Base-by-base conservation (phyloP, 805 yeast genomes). In the Teunomyces funiuensis region DNA sequence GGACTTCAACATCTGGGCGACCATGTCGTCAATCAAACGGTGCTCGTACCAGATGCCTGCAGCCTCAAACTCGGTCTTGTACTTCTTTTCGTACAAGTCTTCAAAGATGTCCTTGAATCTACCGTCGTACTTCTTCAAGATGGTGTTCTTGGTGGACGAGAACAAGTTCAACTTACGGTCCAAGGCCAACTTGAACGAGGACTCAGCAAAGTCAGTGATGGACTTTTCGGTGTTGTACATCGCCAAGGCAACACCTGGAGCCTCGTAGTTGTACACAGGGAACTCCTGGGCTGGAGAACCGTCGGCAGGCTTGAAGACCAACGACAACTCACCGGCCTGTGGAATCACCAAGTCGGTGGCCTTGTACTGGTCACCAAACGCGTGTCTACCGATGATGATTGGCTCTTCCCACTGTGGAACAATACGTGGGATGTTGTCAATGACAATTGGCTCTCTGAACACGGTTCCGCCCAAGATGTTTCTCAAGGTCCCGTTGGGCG, bases 141-240 rank as follows among this genome's bases (percentile, higher is more conserved):
- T 85, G 45, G 93, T 85, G 71, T 85, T 85, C 59, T 85, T 85
- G 42, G 91, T 85, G 17, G 88, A 80, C 53, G 82, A 65, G 61
- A 74, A 85, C 53, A 85, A 70, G 55, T 83, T 83, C 58, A 83
- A 67, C 41, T 76, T 74, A 55, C 83, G 79, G 51, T 67, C 67
- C 44, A 85, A 61, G 6, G 93, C 93, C 69, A 83, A 70, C 61
- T 82, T 79, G 73, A 85, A 85, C 5, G 90, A 84, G 13, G 89
- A 76, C 52, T 84, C 87, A 36, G 91, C 93, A 65, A 85, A 85
- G 4, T 85, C 91, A 37, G 63, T 66, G 52, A 85, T 85, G 14
- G 88, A 82, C 50, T 82, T 86, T 49, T 83, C 89, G 17, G 91
- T 85, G 66, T 85, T 85, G 69, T 85, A 85, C 90, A 85, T 85